Evolutionary conservation across 2,329 filamentous ascomycete genomes (phyloP).

Genomic region (Magnaporthiopsis incrustans): DNA sequence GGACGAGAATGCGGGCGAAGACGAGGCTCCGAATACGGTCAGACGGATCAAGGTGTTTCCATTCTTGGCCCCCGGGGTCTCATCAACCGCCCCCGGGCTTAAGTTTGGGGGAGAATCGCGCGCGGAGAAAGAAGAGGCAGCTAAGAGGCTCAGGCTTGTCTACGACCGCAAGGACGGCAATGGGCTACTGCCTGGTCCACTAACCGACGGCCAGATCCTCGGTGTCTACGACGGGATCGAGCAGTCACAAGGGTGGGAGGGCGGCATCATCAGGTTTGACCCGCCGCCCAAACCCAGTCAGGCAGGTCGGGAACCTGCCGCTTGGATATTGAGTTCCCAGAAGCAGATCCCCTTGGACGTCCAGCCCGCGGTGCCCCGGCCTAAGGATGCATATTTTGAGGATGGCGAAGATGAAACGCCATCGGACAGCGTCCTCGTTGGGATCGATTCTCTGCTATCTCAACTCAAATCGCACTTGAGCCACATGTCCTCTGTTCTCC

Average conservation of each 20-base stretch:
- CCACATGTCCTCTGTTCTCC: conserved; percentile 78
- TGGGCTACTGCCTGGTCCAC: conserved; percentile 69
- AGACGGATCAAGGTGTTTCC: conserved; percentile 65
- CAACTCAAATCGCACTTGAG: conserved; percentile 69
- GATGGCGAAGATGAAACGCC: conserved; percentile 31
- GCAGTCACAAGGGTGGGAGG: conserved; percentile 61
- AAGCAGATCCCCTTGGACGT: conserved; percentile 66
- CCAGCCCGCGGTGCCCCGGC: conserved; percentile 34
- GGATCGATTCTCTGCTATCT: conserved; percentile 69
- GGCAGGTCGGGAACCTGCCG: conserved; percentile 30
- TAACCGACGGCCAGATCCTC: conserved; percentile 84
- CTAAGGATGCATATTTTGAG: conserved; percentile 58
- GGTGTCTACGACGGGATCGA: conserved; percentile 46
- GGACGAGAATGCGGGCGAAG: neutral
- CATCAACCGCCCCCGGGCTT: conserved; percentile 38
- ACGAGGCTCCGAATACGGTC: conserved; percentile 4
- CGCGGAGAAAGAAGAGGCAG: conserved; percentile 69
- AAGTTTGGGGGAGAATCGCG: conserved; percentile 86
- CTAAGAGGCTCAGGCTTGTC: conserved; percentile 61
- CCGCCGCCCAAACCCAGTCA: conserved; percentile 37
- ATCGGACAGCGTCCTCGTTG: conserved; percentile 54
- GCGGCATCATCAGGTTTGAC: conserved; percentile 76
- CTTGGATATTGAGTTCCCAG: conserved; percentile 75
- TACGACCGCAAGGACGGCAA: conserved; percentile 53
- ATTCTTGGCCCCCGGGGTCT: conserved; percentile 45